Evolutionary conservation across 1,139 yeast genomes (phyloP), one percentile per base, ranked within the genome.

Genomic region (Meyerozyma guilliermondii): DNA sequence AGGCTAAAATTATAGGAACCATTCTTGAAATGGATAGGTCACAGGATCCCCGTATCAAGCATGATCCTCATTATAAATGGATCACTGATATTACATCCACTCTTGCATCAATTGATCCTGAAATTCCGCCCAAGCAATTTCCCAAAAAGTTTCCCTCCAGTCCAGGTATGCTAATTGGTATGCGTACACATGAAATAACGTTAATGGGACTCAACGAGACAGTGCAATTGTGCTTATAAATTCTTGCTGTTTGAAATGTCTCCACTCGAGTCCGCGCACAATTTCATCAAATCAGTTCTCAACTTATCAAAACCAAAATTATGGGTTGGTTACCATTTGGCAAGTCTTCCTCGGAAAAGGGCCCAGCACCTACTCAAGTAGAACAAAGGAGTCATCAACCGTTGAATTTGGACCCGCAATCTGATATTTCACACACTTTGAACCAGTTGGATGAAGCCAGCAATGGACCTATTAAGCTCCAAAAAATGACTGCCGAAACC

Each of bases 341-440:
- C 8, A 38, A 33, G 42, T 49, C 39, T 42, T 31, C 41, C 28
- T 48, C 11, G 38, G 44, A 29, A 2, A 42, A 39, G 24, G 38
- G 38, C 17, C 35, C 45, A 30, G 43, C 46, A 10, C 45, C 55
- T 9, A 38, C 39, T 1, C 70, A 63, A 43, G 41, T 67, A 2
- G 65, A 65, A 44, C 77, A 71, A 47, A 60, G 62, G 27, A 63
- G 74, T 1, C 75, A 70, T 48, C 54, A 50, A 8, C 59, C 65
- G 4, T 46, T 66, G 26, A 53, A 55, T 23, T 39, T 59, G 33
- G 48, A 52, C 17, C 53, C 55, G 3, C 47, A 45, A 13, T 59
- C 71, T 2, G 75, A 70, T 45, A 68, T 71, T 35, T 59, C 65
- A 7, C 64, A 66, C 29, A 70, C 76, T 1, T 59, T 71, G 44